Conservation (phyloP, 2,329 filamentous ascomycete species). For the Dissoconium aciculare region DNA sequence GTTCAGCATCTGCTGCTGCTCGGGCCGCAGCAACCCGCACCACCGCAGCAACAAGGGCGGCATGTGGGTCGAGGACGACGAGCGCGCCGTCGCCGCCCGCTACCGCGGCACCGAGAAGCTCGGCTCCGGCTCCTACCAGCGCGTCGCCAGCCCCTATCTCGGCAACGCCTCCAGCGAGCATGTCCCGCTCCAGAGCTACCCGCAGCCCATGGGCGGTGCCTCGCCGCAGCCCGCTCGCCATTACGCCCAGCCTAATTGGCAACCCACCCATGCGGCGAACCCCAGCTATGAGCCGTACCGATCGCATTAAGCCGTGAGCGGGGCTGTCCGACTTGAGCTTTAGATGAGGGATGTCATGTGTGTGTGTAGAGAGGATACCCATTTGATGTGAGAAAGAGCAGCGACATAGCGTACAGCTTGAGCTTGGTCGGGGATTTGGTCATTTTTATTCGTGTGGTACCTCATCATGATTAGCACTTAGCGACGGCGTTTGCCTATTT, state of each 20-base stretch:
- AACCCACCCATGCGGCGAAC: constrained; percentile 4
- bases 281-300: constrained; percentile 32
- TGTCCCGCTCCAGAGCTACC: constrained; percentile 17
- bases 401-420: too few relatives aligned
- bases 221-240: constrained; percentile 3
- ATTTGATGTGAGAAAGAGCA: too few relatives aligned
- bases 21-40: constrained; percentile 42
- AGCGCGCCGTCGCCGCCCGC: not conserved
- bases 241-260: constrained; percentile 8
- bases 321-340: too few relatives aligned
- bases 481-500: constrained; percentile 10
- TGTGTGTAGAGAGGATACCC: constrained; percentile 1
- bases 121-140: constrained; percentile 43
- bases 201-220: too few relatives aligned
- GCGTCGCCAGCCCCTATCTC: constrained; percentile 32
- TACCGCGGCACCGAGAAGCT: constrained; percentile 38
- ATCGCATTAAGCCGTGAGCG: constrained; percentile 8
- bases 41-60: constrained; percentile 27
- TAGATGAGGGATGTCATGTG: not conserved
- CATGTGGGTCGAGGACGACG: constrained; percentile 20
- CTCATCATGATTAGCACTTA: too few relatives aligned
- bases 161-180: constrained; percentile 19
- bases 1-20: constrained; percentile 83
- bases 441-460: too few relatives aligned
- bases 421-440: too few relatives aligned